Percentiles rank a stretch among this genome's conserved stretches.
phyloP scores from a whole-genome alignment of 306 rosid genomes.

The Begonia fuchsioides region DNA sequence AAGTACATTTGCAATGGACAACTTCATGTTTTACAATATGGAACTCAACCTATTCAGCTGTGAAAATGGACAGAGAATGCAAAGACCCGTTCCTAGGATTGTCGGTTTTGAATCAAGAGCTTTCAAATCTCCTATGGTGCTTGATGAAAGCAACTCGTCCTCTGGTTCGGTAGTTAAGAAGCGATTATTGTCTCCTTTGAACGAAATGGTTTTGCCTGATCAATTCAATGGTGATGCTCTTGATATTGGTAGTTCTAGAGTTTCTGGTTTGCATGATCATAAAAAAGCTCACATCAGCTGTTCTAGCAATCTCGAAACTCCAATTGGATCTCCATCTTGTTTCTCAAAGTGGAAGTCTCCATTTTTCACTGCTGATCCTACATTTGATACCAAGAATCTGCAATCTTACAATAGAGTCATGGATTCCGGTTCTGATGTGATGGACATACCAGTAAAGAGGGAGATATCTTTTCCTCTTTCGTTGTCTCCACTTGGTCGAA shows the following conservation, averaged over 20 bases:
- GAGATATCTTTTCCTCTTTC: conserved; percentile 29
- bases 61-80: conserved; percentile 23
- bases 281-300: conserved; percentile 36
- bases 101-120: conserved; percentile 45
- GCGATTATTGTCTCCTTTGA: conserved; percentile 42
- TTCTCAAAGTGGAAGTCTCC: conserved; percentile 22
- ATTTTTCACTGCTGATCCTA: conserved; percentile 15
- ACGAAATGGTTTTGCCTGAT: conserved; percentile 31
- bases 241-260: conserved; percentile 20
- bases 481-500: conserved; percentile 63
- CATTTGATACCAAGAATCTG: conserved; percentile 18
- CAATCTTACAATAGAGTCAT: conserved; percentile 12
- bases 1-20: conserved; percentile 20
- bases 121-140: conserved; percentile 19
- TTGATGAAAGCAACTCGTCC: conserved; percentile 14
- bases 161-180: conserved; percentile 24
- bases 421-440: conserved; percentile 17
- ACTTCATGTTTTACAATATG: conserved; percentile 24
- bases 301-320: conserved; percentile 11
- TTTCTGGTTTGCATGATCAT: conserved; percentile 20
- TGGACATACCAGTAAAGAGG: conserved; percentile 23
- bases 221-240: conserved; percentile 24
- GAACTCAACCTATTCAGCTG: conserved; percentile 25
- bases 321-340: conserved; percentile 30
- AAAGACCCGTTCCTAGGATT: conserved; percentile 35